Conservation (phyloP, 1,284 basidiomycete genomes). For the Acaromyces ingoldii region DNA sequence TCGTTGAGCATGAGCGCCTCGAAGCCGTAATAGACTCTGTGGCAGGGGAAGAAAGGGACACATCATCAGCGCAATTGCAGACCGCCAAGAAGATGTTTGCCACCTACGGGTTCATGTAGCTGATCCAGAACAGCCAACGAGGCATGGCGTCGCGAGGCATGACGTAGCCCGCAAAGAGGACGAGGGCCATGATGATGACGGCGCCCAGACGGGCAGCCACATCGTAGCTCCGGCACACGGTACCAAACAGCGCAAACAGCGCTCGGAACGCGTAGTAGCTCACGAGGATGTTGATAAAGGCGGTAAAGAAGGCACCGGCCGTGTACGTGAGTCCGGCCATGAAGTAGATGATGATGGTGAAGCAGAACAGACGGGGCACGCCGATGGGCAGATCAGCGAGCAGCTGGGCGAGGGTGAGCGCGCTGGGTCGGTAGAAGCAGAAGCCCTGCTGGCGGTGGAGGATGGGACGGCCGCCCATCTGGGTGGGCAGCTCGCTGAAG, state of each 20-base stretch:
- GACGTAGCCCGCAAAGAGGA: constrained; percentile 34
- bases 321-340: constrained; percentile 26
- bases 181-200: constrained; percentile 8
- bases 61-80: too few relatives aligned
- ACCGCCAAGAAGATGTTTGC: too few relatives aligned
- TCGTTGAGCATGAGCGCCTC: constrained; percentile 60
- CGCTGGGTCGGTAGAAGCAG: constrained; percentile 47
- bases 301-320: constrained; percentile 52
- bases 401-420: constrained; percentile 33
- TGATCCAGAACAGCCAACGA: constrained; percentile 30
- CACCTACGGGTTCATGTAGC: constrained; percentile 17
- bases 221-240: constrained; percentile 26
- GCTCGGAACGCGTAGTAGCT: constrained; percentile 33
- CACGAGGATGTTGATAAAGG: constrained; percentile 56
- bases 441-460: constrained; percentile 27
- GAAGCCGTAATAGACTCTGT: constrained; percentile 72
- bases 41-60: too few relatives aligned
- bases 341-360: constrained; percentile 52
- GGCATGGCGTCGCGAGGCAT: constrained; percentile 52
- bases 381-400: constrained; percentile 53
- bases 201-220: constrained; percentile 18
- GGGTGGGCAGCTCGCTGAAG: constrained; percentile 63
- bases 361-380: constrained; percentile 51
- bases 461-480: constrained; percentile 52
- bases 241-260: constrained; percentile 30